A percentile compares a stretch with the other conserved stretches of the same genome.
Evolutionary conservation across 2,329 filamentous ascomycete genomes (phyloP).

Genomic region (Phialophora chinensis): DNA sequence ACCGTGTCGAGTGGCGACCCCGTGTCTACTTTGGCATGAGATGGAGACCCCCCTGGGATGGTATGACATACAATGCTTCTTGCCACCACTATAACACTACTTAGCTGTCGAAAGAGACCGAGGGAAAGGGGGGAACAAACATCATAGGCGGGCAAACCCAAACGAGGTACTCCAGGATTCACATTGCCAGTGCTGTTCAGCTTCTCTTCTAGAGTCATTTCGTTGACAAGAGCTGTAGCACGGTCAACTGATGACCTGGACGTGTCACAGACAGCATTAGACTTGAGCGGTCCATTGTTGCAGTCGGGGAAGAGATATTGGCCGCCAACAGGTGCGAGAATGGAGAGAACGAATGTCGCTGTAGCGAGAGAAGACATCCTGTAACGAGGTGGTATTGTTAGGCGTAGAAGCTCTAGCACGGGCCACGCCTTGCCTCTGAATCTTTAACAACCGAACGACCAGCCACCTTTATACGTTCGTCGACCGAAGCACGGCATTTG

Average conservation of each 20-base stretch:
- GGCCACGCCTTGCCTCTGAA: conserved; percentile 1
- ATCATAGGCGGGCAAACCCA: conserved; percentile 64
- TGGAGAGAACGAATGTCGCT: conserved; percentile 2
- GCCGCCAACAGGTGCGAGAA: conserved; percentile 3
- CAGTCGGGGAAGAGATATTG: conserved; percentile 52
- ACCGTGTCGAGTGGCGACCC: conserved; percentile 61
- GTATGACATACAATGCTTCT: background rate
- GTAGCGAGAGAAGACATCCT: background rate
- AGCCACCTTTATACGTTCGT: conserved; percentile 1
- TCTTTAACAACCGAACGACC: background rate
- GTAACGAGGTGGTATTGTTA: background rate
- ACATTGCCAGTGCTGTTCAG: conserved; percentile 59
- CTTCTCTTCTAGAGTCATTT: conserved; percentile 60
- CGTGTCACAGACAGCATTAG: conserved; percentile 58
- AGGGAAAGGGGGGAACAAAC: background rate
- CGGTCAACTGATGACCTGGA: conserved; percentile 49
- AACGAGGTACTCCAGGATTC: conserved; percentile 57
- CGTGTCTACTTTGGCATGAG: conserved; percentile 51
- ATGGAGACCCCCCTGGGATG: background rate
- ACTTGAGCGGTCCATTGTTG: conserved; percentile 55
- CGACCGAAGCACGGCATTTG: conserved; percentile 3
- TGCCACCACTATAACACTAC: conserved; percentile 2
- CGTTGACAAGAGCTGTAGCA: conserved; percentile 56
- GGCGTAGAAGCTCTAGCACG: background rate
- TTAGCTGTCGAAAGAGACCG: background rate